Base-by-base conservation (phyloP, 163 green algal genomes). In the Dunaliella salina region DNA sequence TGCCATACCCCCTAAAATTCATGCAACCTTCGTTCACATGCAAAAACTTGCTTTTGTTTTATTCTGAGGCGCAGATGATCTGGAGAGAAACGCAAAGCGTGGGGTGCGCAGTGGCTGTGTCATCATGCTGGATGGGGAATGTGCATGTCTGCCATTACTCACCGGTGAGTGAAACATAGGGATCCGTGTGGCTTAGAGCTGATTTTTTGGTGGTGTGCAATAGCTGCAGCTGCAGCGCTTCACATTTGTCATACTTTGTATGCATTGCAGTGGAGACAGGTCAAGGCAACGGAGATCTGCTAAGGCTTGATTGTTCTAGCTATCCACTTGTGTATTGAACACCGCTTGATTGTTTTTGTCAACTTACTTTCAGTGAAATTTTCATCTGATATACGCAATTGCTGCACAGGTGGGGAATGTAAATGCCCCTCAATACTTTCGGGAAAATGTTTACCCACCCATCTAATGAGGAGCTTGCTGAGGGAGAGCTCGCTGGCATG, bases 391-490 rank as follows among this genome's bases (percentile, higher is more conserved):
- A n/a, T n/a, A n/a, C n/a, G n/a, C n/a, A n/a, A n/a, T n/a, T 25
- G 75, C 8, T 35, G 15, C n/a, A 11, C 30, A 82, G 63, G 63
- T 45, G 20, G 79, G 79, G 20, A 82, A 82, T 82, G 79, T 82
- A 11, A 82, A 82, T 57, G 79, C 79, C 20, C 79, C 79, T 24
- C 79, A 82, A 33, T 82, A 82, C 79, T 82, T 82, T 33, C 79
- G 33, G 30, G 32, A 82, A 8, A 82, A 82, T 82, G 79, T 82
- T 30, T 57, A 63, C 33, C 32, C 79, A 17, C 79, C 79, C 63
- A 75, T 29, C 22, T 75, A 12, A 75, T 8, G 40, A 50, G 40
- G n/a, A 50, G 40, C 40, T 50, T 50, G 40, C 40, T 50, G 8
- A 50, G 40, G 8, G 4, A 50, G 40, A 50, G 40, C 40, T 50